Evolutionary conservation across 331 rosid genomes (phyloP), one percentile per base, ranked within the genome.

Genomic region (Spiraea crenata): DNA sequence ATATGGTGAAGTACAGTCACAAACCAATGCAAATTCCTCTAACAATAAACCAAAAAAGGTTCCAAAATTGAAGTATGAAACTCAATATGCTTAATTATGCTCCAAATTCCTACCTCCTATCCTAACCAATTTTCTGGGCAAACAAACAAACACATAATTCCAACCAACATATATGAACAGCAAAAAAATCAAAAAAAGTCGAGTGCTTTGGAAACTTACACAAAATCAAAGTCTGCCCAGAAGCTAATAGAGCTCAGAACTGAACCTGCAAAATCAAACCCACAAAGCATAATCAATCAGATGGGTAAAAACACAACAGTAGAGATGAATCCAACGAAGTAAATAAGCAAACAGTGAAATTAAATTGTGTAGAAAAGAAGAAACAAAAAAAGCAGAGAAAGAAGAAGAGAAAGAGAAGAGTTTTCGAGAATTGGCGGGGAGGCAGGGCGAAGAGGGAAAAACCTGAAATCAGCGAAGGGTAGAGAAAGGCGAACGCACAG

Each of bases 391-490:
- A 6, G 59, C 13, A 2, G 17, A 3, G 44, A 45, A 37, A 19
- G 63, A 40, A 7, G 47, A 7, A 57, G 38, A 10, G 38, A 39
- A 19, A 57, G 34, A 25, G 45, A 19, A 63, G 20, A 2, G 46
- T 7, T 9, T 12, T 74, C 44, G 50, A 47, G 57, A 25, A 51
- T 66, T 63, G 69, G 72, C 67, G 72, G 74, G 64, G 54, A 63
- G 40, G 62, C 3, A 63, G 55, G 80, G 31, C 31, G 31, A 25
- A 25, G 31, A 25, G 72, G 75, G 76, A 52, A 83, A 80, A 74
- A 77, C 85, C 81, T 77, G 82, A 77, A 76, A 64, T 25, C 31
- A 52, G 15, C 25, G 66, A 80, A 66, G 84, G 82, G 87, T 58
- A 76, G 39, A 44, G 75, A 65, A n/a, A 78, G 54, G 48, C 31